These are phyloP conservation scores for Cucurbita moschata DNA, from an alignment of 306 rosid species.

Conservation along the genomic window DNA sequence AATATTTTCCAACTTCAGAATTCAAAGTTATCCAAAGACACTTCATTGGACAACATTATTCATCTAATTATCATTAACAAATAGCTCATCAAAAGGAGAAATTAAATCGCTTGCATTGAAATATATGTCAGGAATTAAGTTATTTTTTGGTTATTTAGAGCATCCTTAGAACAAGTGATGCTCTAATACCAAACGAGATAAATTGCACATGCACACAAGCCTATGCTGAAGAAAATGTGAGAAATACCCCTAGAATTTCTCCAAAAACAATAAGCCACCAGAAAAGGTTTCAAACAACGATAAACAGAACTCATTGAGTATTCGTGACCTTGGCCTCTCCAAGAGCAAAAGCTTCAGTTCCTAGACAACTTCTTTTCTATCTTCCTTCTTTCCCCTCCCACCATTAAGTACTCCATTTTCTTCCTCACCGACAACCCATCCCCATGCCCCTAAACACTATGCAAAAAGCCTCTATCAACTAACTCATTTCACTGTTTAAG, in stretches of 20 bases:
- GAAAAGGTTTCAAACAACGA: background rate
- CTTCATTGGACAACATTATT: background rate
- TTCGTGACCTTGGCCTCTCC: background rate
- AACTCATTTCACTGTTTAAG: background rate
- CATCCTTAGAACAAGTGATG: background rate
- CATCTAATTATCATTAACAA: background rate
- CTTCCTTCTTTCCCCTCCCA: background rate
- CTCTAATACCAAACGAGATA: background rate
- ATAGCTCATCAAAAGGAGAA: background rate
- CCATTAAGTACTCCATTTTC: background rate
- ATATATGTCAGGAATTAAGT: background rate
- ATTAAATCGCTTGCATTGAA: background rate
- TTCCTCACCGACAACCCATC: background rate
- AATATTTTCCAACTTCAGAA: background rate
- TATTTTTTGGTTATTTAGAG: background rate
- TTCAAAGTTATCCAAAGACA: background rate
- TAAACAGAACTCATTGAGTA: background rate
- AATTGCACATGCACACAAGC: background rate
- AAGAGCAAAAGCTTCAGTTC: background rate
- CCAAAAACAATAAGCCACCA: background rate
- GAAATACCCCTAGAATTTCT: background rate
- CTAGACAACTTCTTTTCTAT: background rate
- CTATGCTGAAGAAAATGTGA: background rate
- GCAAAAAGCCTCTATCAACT: background rate
- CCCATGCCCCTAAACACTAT: background rate